Evolutionary conservation across 106 monocot species (phyloP).

Genomic region (Dendrobium chrysotoxum): DNA sequence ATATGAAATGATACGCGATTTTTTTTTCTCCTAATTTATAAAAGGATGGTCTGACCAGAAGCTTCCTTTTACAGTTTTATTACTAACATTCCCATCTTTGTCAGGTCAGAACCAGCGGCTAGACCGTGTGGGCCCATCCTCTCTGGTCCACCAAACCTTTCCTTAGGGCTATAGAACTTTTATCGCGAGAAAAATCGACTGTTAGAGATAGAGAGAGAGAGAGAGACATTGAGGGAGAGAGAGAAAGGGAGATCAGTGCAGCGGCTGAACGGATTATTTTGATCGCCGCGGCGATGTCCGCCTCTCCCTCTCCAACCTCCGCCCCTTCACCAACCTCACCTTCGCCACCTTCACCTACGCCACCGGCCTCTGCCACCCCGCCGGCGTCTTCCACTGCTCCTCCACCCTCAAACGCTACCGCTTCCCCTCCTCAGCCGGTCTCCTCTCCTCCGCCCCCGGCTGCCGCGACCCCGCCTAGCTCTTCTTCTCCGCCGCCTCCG

Average conservation of each 20-base stretch:
- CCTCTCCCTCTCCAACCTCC: not conserved
- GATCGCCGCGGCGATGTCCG: constrained; percentile 6
- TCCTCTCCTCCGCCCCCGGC: not conserved
- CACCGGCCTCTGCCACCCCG: not conserved
- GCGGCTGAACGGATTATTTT: not conserved
- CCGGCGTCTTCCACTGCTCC: not conserved
- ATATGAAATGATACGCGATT: no score
- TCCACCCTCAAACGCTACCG: not conserved
- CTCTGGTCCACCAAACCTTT: not conserved
- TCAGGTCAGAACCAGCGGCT: not conserved
- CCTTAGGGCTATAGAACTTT: not conserved
- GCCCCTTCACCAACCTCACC: not conserved
- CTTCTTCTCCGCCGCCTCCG: not conserved
- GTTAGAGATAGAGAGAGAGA: no score
- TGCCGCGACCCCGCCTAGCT: not conserved
- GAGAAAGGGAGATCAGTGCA: not conserved
- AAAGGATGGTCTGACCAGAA: no score
- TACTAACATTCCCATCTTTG: no score
- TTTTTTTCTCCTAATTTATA: no score
- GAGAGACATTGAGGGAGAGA: not conserved
- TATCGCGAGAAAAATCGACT: not conserved
- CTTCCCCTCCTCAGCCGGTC: not conserved
- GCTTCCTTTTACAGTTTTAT: no score
- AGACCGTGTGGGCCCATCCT: not conserved
- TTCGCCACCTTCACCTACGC: not conserved